phyloP scores from a whole-genome alignment of 1,284 basidiomycete species.

The Somion occarium region DNA sequence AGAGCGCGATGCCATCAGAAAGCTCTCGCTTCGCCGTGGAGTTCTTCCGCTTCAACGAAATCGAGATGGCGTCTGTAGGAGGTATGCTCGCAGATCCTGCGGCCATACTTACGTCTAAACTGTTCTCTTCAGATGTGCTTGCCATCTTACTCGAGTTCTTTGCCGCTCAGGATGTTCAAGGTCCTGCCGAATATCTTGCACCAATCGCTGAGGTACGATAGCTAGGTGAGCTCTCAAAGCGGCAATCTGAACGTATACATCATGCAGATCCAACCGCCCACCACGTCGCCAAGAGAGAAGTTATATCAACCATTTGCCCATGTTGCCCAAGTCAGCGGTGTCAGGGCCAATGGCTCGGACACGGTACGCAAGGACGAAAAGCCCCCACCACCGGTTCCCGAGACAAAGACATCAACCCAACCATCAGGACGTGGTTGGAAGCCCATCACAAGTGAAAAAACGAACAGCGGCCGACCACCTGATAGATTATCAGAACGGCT shows the following conservation, averaged over 20 bases:
- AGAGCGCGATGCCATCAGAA: conserved; percentile 68
- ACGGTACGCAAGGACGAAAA: not conserved
- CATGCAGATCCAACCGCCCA: conserved; percentile 8
- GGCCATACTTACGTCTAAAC: no score
- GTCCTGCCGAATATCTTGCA: conserved; percentile 44
- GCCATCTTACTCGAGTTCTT: conserved; percentile 72
- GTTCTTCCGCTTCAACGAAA: conserved; percentile 56
- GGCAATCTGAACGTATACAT: not conserved
- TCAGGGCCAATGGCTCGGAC: not conserved
- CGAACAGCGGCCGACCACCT: not conserved
- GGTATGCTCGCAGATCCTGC: conserved; percentile 35
- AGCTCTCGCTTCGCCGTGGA: conserved; percentile 62
- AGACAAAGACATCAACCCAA: conserved; percentile 18
- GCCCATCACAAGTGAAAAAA: not conserved
- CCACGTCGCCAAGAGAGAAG: conserved; percentile 13
- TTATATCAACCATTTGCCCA: conserved; percentile 22
- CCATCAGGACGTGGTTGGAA: conserved; percentile 5
- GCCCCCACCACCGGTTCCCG: conserved; percentile 9
- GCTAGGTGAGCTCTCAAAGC: conserved; percentile 8
- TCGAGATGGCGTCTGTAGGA: conserved; percentile 52
- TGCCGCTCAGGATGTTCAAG: conserved; percentile 49
- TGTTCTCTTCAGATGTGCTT: conserved; percentile 45
- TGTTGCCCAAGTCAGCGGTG: conserved; percentile 10
- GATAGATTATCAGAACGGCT: not conserved
- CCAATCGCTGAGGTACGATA: conserved; percentile 44